A percentile compares a stretch with the other conserved stretches of the same genome.
Evolutionary conservation across 495 filamentous ascomycete species (phyloP).

Genomic region (Penicillium cinerascens): DNA sequence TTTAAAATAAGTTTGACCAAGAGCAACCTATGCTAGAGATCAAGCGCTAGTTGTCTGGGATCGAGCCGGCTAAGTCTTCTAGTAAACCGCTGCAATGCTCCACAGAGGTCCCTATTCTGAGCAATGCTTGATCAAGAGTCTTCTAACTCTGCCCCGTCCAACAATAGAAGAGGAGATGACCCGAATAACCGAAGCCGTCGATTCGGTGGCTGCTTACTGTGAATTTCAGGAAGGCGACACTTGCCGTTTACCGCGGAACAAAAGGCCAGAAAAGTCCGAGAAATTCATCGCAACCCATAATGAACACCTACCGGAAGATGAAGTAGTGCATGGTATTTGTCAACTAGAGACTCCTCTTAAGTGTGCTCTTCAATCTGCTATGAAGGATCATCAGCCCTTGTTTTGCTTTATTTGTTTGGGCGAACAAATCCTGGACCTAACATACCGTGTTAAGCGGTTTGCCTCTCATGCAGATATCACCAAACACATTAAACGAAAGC

Average conservation of each 20-base stretch:
- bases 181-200: slow-evolving; percentile 29
- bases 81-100: slow-evolving; percentile 21
- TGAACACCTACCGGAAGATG: no score
- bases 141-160: slow-evolving; percentile 27
- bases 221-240: slow-evolving; percentile 30
- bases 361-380: slow-evolving; percentile 25
- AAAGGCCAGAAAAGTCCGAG: slow-evolving; percentile 6
- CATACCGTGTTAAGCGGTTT: slow-evolving; percentile 29
- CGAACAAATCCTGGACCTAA: slow-evolving; percentile 24
- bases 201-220: slow-evolving; percentile 31
- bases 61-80: slow-evolving; percentile 3
- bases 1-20: slow-evolving; percentile 23
- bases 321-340: no score
- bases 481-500: slow-evolving; percentile 42
- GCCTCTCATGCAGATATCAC: slow-evolving; percentile 30
- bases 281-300: no score
- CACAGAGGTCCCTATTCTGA: slow-evolving; percentile 19
- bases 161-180: slow-evolving; percentile 33
- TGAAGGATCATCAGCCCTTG: slow-evolving; percentile 28
- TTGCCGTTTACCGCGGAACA: slow-evolving; percentile 19
- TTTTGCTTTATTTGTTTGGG: slow-evolving; percentile 42
- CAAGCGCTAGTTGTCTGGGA: slow-evolving; percentile 18
- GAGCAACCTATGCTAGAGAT: slow-evolving; percentile 30
- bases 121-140: slow-evolving; percentile 29
- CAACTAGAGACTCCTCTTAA: background rate